Base-by-base conservation (phyloP, 2,329 filamentous ascomycete species). In the Parastagonospora nodorum region DNA sequence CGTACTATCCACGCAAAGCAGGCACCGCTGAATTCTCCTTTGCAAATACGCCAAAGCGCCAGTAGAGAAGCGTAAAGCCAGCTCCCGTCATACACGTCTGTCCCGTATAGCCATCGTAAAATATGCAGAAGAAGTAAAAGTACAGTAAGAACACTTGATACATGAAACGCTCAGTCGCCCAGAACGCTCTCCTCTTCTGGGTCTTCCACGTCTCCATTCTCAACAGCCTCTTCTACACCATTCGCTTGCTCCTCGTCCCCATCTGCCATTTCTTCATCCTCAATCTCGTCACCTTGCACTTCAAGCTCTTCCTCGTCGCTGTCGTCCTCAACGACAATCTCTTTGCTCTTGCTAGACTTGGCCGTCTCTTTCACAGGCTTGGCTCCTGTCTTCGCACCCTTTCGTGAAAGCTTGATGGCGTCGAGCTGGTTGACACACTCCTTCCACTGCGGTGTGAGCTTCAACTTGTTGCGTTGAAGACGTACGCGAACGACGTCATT, bases 351-450 rank as follows among this genome's bases (percentile, higher is more conserved):
- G 8, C 73, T 76, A 35, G 74, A 66, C 64, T 76, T 79, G 46
- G 70, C 76, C 47, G 63, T 63, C 30, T 71, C 76, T 66, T 79
- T 82, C 42, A 69, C 58, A 4, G 53, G 50, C 44, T 52, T 61
- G n/a, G 40, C 48, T 12, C 48, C 45, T 41, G 62, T 61, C 52
- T 68, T 69, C 2, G 38, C 31, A 31, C 77, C 74, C 37, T 68
- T 72, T 50, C 74, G 57, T 44, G 79, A 14, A 19, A n/a, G 77
- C 60, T 80, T 80, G 37, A 83, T 73, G 64, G 53, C 53, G 64
- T 96, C 92, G 4, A 97, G 78, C 71, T 88, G 94, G 8, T 85
- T 84, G 4, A 96, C 78, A 6, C 97, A 85, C 63, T 94, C 91
- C 66, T 88, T 90, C 79, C 90, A 95, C 69, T 94, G 97, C 39